Evolutionary conservation across 495 filamentous ascomycete species (phyloP).

Genomic region (Neurospora sp.): DNA sequence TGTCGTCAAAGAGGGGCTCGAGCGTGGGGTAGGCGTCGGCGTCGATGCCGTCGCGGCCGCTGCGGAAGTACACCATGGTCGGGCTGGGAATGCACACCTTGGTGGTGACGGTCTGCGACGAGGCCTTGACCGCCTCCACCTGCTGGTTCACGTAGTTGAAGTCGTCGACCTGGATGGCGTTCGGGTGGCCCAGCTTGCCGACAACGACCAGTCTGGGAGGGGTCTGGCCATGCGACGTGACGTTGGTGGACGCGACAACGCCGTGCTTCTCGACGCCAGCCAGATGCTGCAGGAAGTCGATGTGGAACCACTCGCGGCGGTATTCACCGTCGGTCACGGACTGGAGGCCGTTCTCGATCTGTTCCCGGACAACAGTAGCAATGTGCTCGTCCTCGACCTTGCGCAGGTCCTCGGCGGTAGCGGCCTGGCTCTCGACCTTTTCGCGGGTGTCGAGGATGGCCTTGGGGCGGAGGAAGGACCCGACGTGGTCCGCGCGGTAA

Average conservation of each 20-base stretch:
- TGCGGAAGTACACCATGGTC: constrained; percentile 59
- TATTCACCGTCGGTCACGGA: constrained; percentile 66
- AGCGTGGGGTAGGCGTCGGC: constrained; percentile 47
- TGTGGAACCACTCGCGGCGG: constrained; percentile 42
- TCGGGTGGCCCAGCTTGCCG: constrained; percentile 34
- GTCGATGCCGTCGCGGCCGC: constrained; percentile 47
- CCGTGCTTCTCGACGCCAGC: constrained; percentile 34
- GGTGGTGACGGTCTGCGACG: constrained; percentile 33
- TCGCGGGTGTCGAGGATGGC: constrained; percentile 30
- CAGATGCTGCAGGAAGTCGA: constrained; percentile 37
- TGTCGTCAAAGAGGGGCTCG: constrained; percentile 50
- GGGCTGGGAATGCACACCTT: constrained; percentile 57
- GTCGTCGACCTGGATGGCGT: constrained; percentile 48
- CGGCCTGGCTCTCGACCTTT: constrained; percentile 35
- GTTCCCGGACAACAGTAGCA: constrained; percentile 46
- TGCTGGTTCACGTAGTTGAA: constrained; percentile 45
- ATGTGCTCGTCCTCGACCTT: constrained; percentile 57
- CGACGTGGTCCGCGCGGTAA: constrained; percentile 41
- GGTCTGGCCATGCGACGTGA: constrained; percentile 30
- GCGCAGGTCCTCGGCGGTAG: constrained; percentile 32
- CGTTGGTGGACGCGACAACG: constrained; percentile 31
- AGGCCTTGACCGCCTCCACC: constrained; percentile 26
- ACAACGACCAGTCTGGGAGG: constrained; percentile 36
- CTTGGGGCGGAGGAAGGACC: constrained; percentile 34
- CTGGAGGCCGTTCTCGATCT: constrained; percentile 52